Evolutionary conservation across 169 alveolate genomes (phyloP).

Genomic region (Plasmodium cynomolgi): DNA sequence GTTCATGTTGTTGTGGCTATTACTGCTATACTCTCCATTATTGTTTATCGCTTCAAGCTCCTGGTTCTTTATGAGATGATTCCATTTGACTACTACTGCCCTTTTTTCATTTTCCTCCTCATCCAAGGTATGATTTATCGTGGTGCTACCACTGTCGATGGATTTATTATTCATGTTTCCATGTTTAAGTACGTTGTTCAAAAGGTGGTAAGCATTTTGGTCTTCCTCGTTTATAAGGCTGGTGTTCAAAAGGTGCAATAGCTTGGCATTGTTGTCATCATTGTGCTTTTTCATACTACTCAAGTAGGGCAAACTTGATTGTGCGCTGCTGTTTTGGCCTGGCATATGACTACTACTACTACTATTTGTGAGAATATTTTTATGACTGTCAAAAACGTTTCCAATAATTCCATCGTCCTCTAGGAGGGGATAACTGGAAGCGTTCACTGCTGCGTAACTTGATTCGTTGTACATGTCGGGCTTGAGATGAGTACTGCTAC

Average conservation of each 20-base stretch:
- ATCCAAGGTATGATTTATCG: background rate
- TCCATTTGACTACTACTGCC: background rate
- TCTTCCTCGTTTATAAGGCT: slow-evolving; percentile 34
- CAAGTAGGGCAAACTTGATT: background rate
- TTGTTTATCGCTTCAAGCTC: background rate
- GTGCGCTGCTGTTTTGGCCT: background rate
- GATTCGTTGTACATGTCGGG: background rate
- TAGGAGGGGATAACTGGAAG: background rate
- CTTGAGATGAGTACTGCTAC: background rate
- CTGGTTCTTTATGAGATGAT: background rate
- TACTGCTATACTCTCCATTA: background rate
- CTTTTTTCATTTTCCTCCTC: background rate
- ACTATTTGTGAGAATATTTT: background rate
- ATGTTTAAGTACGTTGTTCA: slow-evolving; percentile 18
- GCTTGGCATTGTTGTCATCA: slow-evolving; percentile 6
- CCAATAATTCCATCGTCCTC: background rate
- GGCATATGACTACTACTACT: background rate
- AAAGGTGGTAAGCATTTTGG: slow-evolving; percentile 24
- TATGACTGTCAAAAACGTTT: background rate
- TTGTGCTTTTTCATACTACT: background rate
- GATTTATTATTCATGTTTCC: background rate
- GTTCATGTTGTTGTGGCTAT: background rate
- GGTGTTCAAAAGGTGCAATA: slow-evolving; percentile 12
- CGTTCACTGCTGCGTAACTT: background rate
- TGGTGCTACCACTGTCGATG: background rate